Evolutionary conservation across 495 filamentous ascomycete species (phyloP), one percentile per base, ranked within the genome.

Genomic region (Lentithecium fluviatile): DNA sequence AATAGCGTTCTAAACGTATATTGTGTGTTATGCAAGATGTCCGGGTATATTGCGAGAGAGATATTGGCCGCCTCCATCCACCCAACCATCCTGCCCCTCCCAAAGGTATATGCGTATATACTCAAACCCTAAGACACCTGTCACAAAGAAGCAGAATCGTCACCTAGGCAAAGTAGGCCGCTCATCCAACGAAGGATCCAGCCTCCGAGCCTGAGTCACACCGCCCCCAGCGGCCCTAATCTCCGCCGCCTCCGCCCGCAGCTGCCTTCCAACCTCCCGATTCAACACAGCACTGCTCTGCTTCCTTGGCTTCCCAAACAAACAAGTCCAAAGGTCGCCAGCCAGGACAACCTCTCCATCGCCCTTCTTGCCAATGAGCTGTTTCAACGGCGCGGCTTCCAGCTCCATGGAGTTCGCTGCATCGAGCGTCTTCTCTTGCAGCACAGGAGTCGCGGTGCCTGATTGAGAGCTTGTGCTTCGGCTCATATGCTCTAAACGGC

Each of bases 241-340:
- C 56, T 67, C 71, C 8, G 68, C 72, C 25, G 72, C 72, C 53
- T 72, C 68, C 8, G 67, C 72, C 13, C 72, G 21, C 57, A 72
- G 36, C 58, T 72, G 65, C 25, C 71, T 47, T 1, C 57, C 66
- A 0, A 75, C 69, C 56, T 68, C 68, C 21, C n/a, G 15, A 20
- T 68, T 58, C 50, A 69, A 10, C 42, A 48, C 54, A 17, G 52
- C 58, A 23, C 42, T 25, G 49, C 47, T 56, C 38, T 58, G 56
- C 43, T 51, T 54, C 52, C 64, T 24, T 21, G 48, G 45, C 62
- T 74, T 74, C 12, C 70, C 65, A 51, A 96, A 97, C 10, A 97
- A 74, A 75, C 93, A 97, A 47, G 82, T 82, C 93, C 91, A 96
- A 25, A 97, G 73, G 73, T 96, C 93, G 38, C 87, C 82, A 52